Evolutionary conservation across 257 asterid species (phyloP).

Genomic region (Galeopsis tetrahit): DNA sequence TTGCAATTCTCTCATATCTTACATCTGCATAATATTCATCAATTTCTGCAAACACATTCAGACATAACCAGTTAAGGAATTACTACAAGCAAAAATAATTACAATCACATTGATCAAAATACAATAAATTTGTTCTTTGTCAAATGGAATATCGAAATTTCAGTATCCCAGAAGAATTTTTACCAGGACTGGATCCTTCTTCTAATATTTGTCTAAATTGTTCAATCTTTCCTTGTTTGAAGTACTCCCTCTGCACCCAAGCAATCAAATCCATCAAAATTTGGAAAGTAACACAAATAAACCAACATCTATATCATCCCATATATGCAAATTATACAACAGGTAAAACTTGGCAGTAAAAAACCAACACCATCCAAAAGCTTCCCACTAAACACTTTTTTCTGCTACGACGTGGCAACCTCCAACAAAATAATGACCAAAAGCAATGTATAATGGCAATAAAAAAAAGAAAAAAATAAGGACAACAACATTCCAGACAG

Average conservation of each 20-base stretch:
- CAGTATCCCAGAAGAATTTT: constrained; percentile 5
- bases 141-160: constrained; percentile 23
- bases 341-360: constrained; percentile 23
- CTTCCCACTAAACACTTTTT: constrained; percentile 18
- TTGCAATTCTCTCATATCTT: constrained; percentile 94
- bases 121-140: constrained; percentile 9
- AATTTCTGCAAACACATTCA: constrained; percentile 70
- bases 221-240: constrained; percentile 91
- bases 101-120: constrained; percentile 26
- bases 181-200: constrained; percentile 99
- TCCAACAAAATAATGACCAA: constrained; percentile 1
- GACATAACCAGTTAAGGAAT: constrained; percentile 28
- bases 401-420: constrained; percentile 5
- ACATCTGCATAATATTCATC: constrained; percentile 99
- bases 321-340: constrained; percentile 8
- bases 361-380: constrained; percentile 18
- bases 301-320: constrained; percentile 17
- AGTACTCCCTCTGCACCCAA: constrained; percentile 90
- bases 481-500: neutral
- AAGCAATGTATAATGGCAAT: neutral
- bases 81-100: constrained; percentile 8
- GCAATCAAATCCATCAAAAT: constrained; percentile 27
- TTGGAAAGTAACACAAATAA: constrained; percentile 9
- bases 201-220: constrained; percentile 95
- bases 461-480: constrained; percentile 10